Conservation (phyloP, 768 basidiomycete species). For the Suillus bovinus region DNA sequence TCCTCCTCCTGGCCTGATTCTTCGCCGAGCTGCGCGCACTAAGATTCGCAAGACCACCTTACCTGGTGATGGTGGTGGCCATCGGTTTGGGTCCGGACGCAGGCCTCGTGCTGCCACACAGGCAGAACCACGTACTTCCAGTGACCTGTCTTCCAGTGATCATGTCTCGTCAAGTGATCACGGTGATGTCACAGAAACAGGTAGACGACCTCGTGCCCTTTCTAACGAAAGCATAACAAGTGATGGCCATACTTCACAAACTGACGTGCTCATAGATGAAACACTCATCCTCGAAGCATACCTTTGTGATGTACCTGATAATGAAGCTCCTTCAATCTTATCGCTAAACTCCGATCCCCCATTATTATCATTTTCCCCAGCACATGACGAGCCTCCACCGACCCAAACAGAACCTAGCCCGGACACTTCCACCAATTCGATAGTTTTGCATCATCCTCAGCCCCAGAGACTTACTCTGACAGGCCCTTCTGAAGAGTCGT, state of each 20-base stretch:
- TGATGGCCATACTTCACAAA: slow-evolving; percentile 46
- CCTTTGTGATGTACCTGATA: slow-evolving; percentile 55
- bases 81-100: slow-evolving; percentile 65
- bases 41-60: slow-evolving; percentile 89
- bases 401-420: slow-evolving; percentile 27
- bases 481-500: slow-evolving; percentile 35
- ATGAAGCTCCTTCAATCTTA: slow-evolving; percentile 22
- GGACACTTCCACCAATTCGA: slow-evolving; percentile 35
- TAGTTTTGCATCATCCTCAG: slow-evolving; percentile 63
- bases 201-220: slow-evolving; percentile 36
- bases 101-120: slow-evolving; percentile 30
- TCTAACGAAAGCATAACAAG: slow-evolving; percentile 40
- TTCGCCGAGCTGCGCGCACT: slow-evolving; percentile 90
- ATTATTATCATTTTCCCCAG: slow-evolving; percentile 23
- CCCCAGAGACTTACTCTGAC: slow-evolving; percentile 50
- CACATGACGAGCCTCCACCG: slow-evolving; percentile 18
- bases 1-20: slow-evolving; percentile 83
- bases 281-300: slow-evolving; percentile 85
- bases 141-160: slow-evolving; percentile 61
- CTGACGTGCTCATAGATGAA: slow-evolving; percentile 82
- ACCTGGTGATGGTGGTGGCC: slow-evolving; percentile 76
- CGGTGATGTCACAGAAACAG: slow-evolving; percentile 45
- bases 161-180: slow-evolving; percentile 52
- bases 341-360: slow-evolving; percentile 22
- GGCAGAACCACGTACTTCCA: slow-evolving; percentile 58